phyloP scores from a whole-genome alignment of 1,284 basidiomycete genomes.

The Ceratobasidium sp. region DNA sequence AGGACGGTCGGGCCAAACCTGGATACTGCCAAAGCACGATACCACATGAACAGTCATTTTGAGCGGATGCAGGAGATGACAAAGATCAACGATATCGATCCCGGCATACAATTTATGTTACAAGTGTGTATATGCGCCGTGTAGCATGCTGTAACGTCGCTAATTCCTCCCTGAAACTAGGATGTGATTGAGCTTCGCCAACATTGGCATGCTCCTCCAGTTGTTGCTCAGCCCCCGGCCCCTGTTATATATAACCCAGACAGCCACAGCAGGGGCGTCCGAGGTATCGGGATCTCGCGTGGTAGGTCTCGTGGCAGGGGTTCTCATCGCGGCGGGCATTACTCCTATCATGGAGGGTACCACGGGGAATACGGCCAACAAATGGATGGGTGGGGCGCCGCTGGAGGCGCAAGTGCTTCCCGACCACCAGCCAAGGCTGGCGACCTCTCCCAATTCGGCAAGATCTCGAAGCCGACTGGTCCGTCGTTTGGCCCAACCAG shows the following conservation, averaged over 20 bases:
- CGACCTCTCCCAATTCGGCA: slow-evolving; percentile 87
- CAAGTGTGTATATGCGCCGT: slow-evolving; percentile 67
- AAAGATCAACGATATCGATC: slow-evolving; percentile 77
- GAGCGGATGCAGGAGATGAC: slow-evolving; percentile 84
- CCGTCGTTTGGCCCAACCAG: slow-evolving; percentile 83
- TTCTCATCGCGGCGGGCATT: slow-evolving; percentile 78
- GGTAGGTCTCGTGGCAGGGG: slow-evolving; percentile 78
- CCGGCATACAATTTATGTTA: slow-evolving; percentile 95
- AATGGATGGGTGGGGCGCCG: slow-evolving; percentile 88
- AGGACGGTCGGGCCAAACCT: slow-evolving; percentile 87
- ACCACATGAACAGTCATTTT: slow-evolving; percentile 94
- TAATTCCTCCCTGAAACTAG: slow-evolving; percentile 57
- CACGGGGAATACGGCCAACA: slow-evolving; percentile 74
- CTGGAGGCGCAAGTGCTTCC: slow-evolving; percentile 62
- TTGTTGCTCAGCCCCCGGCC: slow-evolving; percentile 83
- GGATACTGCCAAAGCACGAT: slow-evolving; percentile 82
- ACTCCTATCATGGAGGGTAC: slow-evolving; percentile 65
- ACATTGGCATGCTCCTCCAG: slow-evolving; percentile 82
- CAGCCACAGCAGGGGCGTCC: slow-evolving; percentile 63
- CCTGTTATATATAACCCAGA: slow-evolving; percentile 61
- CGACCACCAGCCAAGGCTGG: too few relatives aligned
- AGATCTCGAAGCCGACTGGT: slow-evolving; percentile 72
- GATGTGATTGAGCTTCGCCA: slow-evolving; percentile 91
- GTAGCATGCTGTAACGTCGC: slow-evolving; percentile 37
- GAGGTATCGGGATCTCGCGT: slow-evolving; percentile 69